These are phyloP conservation scores for Vitis rotundifolia DNA, from an alignment of 164 flowering plant species.

Conservation along the genomic window DNA sequence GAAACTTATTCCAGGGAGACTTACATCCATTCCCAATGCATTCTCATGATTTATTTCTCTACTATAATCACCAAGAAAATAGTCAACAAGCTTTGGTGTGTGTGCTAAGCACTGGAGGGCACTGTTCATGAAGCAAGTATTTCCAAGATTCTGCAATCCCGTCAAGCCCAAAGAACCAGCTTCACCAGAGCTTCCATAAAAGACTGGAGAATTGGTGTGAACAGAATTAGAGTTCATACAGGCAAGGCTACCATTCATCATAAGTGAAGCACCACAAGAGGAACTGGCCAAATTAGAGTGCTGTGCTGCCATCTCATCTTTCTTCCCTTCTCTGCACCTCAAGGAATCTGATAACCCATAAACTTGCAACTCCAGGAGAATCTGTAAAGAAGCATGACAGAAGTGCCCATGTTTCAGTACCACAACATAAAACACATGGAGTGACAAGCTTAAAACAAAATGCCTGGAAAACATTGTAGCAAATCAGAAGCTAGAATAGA, in stretches of 20 bases:
- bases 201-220: slow-evolving; percentile 19
- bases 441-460: neutral
- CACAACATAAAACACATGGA: no score
- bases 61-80: slow-evolving; percentile 81
- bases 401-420: neutral
- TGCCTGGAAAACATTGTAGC: neutral
- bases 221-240: slow-evolving; percentile 25
- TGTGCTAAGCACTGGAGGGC: slow-evolving; percentile 93
- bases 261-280: slow-evolving; percentile 35
- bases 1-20: slow-evolving; percentile 21
- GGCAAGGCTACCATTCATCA: slow-evolving; percentile 54
- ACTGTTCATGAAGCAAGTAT: slow-evolving; percentile 97
- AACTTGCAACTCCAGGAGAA: slow-evolving; percentile 82
- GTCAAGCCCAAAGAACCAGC: slow-evolving; percentile 78
- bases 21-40: slow-evolving; percentile 86
- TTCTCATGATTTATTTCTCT: slow-evolving; percentile 79
- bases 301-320: slow-evolving; percentile 47
- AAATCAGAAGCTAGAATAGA: neutral
- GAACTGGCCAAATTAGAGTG: slow-evolving; percentile 30
- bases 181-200: slow-evolving; percentile 38
- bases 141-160: slow-evolving; percentile 93
- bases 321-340: slow-evolving; percentile 60
- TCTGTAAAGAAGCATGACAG: slow-evolving; percentile 36
- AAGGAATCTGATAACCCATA: slow-evolving; percentile 81
- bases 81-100: slow-evolving; percentile 89